A percentile compares a stretch with the other conserved stretches of the same genome.
These are phyloP conservation scores for Metarhizium humberi DNA, from an alignment of 2,329 filamentous ascomycete genomes.

Conservation along the genomic window DNA sequence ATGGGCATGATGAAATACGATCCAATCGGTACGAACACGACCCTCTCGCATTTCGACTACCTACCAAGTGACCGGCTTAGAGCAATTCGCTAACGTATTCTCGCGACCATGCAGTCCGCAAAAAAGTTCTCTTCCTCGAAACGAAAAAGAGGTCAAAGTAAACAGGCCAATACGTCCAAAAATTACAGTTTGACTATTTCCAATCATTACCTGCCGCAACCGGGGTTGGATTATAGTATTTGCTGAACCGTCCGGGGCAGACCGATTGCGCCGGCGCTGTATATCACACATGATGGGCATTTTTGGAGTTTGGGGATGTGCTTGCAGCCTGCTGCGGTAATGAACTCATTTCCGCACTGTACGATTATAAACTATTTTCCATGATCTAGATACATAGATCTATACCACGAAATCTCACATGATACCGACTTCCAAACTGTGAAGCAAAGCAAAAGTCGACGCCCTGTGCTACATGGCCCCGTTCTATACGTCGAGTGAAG, in stretches of 20 bases:
- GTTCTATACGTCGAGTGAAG: not conserved
- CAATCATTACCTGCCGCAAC: not conserved
- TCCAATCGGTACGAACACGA: constrained; percentile 63
- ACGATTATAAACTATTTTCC: not conserved
- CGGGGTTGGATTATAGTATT: not conserved
- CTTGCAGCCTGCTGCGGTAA: not conserved
- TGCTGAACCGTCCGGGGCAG: not conserved
- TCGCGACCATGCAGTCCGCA: constrained; percentile 55
- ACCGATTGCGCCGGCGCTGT: constrained; percentile 10
- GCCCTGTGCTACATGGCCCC: not conserved
- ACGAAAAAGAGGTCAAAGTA: constrained; percentile 69
- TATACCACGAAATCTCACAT: not conserved
- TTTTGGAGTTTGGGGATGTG: constrained; percentile 20
- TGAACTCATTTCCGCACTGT: not conserved
- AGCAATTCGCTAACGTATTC: constrained; percentile 1
- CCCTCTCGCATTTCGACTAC: not conserved
- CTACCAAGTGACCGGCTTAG: too few relatives aligned
- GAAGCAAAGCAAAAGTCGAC: constrained; percentile 3
- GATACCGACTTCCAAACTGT: not conserved
- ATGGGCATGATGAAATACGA: constrained; percentile 99
- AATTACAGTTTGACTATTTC: not conserved
- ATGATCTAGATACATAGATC: not conserved
- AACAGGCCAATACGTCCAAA: not conserved
- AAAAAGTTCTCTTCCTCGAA: constrained; percentile 93
- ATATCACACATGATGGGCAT: constrained; percentile 19